A percentile compares a stretch with the other conserved stretches of the same genome.
phyloP scores from a whole-genome alignment of 768 basidiomycete species.

The Hydnum rufescens region DNA sequence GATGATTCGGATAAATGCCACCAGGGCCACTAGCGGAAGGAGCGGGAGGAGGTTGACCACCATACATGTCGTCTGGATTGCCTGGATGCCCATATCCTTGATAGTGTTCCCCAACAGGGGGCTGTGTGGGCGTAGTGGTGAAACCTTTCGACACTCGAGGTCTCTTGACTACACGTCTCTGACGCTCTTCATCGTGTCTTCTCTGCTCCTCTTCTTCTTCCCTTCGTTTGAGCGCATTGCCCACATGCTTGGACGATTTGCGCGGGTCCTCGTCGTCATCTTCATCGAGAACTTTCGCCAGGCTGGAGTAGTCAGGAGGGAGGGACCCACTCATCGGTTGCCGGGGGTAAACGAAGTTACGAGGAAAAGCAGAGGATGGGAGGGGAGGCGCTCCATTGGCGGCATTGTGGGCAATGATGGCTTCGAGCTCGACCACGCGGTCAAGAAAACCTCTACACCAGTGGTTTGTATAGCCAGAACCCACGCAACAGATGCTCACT shows the following conservation, averaged over 20 bases:
- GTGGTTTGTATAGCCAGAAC: background rate
- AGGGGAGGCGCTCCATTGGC: background rate
- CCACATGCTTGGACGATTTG: background rate
- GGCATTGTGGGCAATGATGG: background rate
- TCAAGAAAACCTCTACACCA: background rate
- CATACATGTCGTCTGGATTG: background rate
- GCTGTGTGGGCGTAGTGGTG: background rate
- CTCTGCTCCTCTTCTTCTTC: background rate
- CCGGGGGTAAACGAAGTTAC: background rate
- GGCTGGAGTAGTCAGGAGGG: background rate
- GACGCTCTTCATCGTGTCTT: background rate
- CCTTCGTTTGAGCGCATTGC: background rate
- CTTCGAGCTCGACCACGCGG: background rate
- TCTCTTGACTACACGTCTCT: background rate
- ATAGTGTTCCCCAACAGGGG: background rate
- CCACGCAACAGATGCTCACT: background rate
- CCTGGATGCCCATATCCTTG: background rate
- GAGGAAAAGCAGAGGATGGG: background rate
- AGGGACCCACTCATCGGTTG: background rate
- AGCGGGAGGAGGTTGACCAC: background rate
- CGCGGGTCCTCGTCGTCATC: slow-evolving; percentile 1
- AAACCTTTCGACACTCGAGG: background rate
- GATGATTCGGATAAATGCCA: no score
- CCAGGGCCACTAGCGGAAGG: background rate
- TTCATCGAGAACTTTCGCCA: background rate